phyloP scores from a whole-genome alignment of 495 filamentous ascomycete genomes.

The Xylaria telfairii region DNA sequence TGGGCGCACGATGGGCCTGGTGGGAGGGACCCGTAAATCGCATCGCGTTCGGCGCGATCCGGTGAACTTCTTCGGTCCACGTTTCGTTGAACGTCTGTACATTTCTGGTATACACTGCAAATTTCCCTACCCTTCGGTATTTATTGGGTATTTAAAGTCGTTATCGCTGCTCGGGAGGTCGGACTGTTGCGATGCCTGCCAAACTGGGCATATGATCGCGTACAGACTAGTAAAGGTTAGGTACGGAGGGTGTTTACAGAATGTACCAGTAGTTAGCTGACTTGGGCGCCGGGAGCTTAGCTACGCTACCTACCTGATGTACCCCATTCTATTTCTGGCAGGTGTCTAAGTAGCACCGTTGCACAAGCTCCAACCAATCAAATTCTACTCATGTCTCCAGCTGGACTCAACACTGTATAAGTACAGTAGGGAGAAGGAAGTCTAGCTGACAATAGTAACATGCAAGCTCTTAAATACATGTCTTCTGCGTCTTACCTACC shows the following conservation, averaged over 20 bases:
- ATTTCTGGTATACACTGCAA: neutral
- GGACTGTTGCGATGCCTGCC: neutral
- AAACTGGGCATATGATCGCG: no score
- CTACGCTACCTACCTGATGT: neutral
- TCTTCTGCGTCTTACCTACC: no score
- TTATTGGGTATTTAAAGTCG: neutral
- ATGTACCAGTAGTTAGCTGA: no score
- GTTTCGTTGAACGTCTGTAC: neutral
- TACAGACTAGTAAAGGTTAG: no score
- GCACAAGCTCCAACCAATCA: constrained; percentile 4
- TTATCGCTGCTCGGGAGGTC: neutral
- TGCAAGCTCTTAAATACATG: neutral
- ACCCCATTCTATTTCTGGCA: neutral
- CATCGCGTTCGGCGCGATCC: neutral
- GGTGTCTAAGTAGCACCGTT: neutral
- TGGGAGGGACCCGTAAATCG: constrained; percentile 1
- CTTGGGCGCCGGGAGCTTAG: no score
- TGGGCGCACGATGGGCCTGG: neutral
- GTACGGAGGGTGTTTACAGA: no score
- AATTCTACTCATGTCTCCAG: neutral
- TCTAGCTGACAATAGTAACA: constrained; percentile 11
- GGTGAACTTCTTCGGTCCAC: neutral
- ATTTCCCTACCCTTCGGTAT: neutral
- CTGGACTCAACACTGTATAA: neutral
- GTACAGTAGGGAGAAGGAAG: no score